phyloP scores from a whole-genome alignment of 2,329 filamentous ascomycete species.

The Penicillium psychrosexuale region DNA sequence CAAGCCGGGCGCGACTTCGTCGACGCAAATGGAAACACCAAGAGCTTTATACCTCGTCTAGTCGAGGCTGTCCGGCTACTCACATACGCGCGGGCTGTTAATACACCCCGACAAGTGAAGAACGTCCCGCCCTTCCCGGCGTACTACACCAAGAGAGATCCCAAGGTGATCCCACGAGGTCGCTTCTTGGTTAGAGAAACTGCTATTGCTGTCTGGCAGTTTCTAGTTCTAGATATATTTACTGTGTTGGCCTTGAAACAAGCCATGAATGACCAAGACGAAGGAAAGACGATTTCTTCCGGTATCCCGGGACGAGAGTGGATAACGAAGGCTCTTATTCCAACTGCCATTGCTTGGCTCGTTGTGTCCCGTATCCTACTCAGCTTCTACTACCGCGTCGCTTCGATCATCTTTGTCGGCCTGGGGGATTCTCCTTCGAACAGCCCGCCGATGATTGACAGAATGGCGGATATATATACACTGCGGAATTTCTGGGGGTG shows the following conservation, averaged over 20 bases:
- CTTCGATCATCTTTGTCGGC: constrained; percentile 21
- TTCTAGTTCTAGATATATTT: constrained; percentile 15
- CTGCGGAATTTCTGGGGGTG: constrained; percentile 31
- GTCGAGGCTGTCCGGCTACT: constrained; percentile 5
- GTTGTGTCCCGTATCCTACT: constrained; percentile 16
- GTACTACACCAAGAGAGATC: constrained; percentile 10
- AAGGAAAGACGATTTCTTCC: not conserved
- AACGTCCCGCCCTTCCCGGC: constrained; percentile 17
- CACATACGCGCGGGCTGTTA: constrained; percentile 17
- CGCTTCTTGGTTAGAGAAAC: constrained; percentile 22
- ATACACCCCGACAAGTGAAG: constrained; percentile 23
- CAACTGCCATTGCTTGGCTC: constrained; percentile 15
- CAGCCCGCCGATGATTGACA: constrained; percentile 27
- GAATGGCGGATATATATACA: constrained; percentile 24
- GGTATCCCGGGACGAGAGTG: constrained; percentile 10
- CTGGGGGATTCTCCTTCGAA: constrained; percentile 13
- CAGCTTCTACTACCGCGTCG: constrained; percentile 19
- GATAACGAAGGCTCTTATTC: constrained; percentile 7
- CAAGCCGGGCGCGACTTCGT: constrained; percentile 9
- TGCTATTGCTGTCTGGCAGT: constrained; percentile 22
- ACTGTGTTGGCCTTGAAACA: not conserved
- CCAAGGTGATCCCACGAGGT: not conserved
- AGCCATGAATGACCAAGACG: not conserved
- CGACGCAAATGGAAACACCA: not conserved
- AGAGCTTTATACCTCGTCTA: constrained; percentile 1